Percentiles rank a stretch among this genome's conserved stretches.
Conservation (phyloP, 2,329 filamentous ascomycete species). For the Penicillium sp. region DNA sequence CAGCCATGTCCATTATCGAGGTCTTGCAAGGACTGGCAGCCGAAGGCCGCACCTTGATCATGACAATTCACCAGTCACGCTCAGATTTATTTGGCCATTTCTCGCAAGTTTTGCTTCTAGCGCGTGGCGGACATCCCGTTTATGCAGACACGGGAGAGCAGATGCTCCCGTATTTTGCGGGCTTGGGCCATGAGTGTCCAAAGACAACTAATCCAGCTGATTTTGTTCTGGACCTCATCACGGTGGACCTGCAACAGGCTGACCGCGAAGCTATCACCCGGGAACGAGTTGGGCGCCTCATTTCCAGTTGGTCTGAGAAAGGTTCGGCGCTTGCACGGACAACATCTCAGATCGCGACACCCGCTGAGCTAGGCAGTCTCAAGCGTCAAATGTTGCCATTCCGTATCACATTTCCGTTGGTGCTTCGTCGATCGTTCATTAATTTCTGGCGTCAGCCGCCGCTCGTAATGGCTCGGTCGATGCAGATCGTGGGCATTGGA, state of each 20-base stretch:
- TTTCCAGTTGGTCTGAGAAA: constrained; percentile 51
- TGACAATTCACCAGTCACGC: constrained; percentile 73
- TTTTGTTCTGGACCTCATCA: constrained; percentile 71
- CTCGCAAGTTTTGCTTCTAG: constrained; percentile 64
- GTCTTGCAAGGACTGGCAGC: constrained; percentile 64
- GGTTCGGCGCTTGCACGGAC: constrained; percentile 18
- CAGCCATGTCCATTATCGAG: constrained; percentile 68
- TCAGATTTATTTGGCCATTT: constrained; percentile 68
- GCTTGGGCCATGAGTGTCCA: constrained; percentile 59
- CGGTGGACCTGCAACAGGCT: constrained; percentile 64
- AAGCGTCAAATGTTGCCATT: constrained; percentile 60
- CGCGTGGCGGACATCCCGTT: constrained; percentile 61
- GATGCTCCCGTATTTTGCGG: constrained; percentile 61
- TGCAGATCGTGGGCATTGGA: constrained; percentile 60
- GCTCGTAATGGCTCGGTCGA: constrained; percentile 58
- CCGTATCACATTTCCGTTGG: constrained; percentile 57
- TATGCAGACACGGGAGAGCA: constrained; percentile 58
- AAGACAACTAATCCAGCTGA: constrained; percentile 69
- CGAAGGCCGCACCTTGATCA: constrained; percentile 66
- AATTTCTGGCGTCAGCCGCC: constrained; percentile 63
- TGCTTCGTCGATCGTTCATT: constrained; percentile 61
- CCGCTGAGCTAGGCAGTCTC: constrained; percentile 65
- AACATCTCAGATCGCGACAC: constrained; percentile 53
- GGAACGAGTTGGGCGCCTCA: constrained; percentile 55
- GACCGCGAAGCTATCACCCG: constrained; percentile 58